Conservation (phyloP, 1,284 basidiomycete species). For the Irpex sp. region DNA sequence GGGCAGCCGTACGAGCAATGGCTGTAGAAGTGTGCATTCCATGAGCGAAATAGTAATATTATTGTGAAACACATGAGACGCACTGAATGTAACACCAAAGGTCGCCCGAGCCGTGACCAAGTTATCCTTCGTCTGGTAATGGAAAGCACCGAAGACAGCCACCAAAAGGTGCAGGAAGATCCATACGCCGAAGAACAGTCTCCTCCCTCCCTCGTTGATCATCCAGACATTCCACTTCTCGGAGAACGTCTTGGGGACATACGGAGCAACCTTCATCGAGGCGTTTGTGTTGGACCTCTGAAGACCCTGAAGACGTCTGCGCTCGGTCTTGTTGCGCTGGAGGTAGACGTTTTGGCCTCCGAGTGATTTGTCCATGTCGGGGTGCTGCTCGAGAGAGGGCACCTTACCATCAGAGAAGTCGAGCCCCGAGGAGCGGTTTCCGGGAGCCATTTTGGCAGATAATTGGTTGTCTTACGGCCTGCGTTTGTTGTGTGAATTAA, state of each 20-base stretch:
- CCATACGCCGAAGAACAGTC: conserved; percentile 75
- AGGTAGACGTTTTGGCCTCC: conserved; percentile 43
- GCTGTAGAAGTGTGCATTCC: conserved; percentile 36
- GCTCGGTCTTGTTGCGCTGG: conserved; percentile 78
- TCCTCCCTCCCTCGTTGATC: conserved; percentile 84
- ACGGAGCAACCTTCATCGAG: conserved; percentile 28
- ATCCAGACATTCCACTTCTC: conserved; percentile 73
- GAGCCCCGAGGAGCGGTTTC: conserved; percentile 57
- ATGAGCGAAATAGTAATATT: conserved; percentile 1
- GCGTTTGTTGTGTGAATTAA: conserved; percentile 20
- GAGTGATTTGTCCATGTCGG: conserved; percentile 38
- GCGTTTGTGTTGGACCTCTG: conserved; percentile 49
- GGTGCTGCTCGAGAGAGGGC: conserved; percentile 48
- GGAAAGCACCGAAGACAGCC: conserved; percentile 67
- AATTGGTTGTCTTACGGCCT: conserved; percentile 29
- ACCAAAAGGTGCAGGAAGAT: conserved; percentile 76
- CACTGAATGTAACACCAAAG: conserved; percentile 77
- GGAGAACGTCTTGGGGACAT: conserved; percentile 33
- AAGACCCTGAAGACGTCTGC: conserved; percentile 73
- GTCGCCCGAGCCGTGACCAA: conserved; percentile 55
- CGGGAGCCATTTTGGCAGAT: conserved; percentile 13
- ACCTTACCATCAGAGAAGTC: conserved; percentile 69
- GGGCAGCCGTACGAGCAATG: conserved; percentile 79
- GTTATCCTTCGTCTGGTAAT: conserved; percentile 80
- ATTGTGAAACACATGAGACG: conserved; percentile 27